A percentile compares a stretch with the other conserved stretches of the same genome.
phyloP scores from a whole-genome alignment of 768 basidiomycete genomes.

The Plicaturopsis crispa region DNA sequence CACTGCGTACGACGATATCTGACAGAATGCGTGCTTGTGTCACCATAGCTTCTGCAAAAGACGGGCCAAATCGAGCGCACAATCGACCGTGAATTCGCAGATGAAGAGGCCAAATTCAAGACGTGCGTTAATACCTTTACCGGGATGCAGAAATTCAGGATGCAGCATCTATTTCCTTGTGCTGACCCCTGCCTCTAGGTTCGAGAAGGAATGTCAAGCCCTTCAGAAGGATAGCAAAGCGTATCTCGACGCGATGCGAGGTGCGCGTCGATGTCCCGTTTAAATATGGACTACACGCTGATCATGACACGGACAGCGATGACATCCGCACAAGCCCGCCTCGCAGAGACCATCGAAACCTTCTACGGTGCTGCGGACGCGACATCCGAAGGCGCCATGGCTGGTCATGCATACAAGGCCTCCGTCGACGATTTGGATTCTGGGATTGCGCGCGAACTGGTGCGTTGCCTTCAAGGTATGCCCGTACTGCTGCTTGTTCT shows the following conservation, averaged over 20 bases:
- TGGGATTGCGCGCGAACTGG: conserved; percentile 78
- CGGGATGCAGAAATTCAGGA: background rate
- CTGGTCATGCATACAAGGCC: conserved; percentile 91
- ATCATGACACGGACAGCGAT: conserved; percentile 51
- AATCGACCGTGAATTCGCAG: conserved; percentile 86
- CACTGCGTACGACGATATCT: conserved; percentile 7
- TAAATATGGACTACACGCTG: conserved; percentile 1
- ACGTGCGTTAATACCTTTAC: conserved; percentile 44
- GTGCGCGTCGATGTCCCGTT: conserved; percentile 33
- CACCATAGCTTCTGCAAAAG: conserved; percentile 81
- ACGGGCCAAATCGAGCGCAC: conserved; percentile 97
- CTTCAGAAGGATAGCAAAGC: conserved; percentile 94
- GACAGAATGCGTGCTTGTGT: conserved; percentile 10
- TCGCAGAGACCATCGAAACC: conserved; percentile 88
- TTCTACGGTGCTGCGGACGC: conserved; percentile 88
- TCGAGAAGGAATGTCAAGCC: conserved; percentile 92
- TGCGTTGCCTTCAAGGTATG: too few species aligned
- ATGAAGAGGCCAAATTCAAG: conserved; percentile 88
- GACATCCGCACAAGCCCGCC: conserved; percentile 85
- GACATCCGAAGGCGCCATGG: conserved; percentile 89
- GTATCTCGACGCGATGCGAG: conserved; percentile 91
- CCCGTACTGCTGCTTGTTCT: too few species aligned
- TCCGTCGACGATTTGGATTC: conserved; percentile 91
- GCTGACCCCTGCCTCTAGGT: conserved; percentile 37
- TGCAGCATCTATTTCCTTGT: conserved; percentile 1